Evolutionary conservation across 805 yeast species (phyloP).

Genomic region (Dipodascopsis tothii): DNA sequence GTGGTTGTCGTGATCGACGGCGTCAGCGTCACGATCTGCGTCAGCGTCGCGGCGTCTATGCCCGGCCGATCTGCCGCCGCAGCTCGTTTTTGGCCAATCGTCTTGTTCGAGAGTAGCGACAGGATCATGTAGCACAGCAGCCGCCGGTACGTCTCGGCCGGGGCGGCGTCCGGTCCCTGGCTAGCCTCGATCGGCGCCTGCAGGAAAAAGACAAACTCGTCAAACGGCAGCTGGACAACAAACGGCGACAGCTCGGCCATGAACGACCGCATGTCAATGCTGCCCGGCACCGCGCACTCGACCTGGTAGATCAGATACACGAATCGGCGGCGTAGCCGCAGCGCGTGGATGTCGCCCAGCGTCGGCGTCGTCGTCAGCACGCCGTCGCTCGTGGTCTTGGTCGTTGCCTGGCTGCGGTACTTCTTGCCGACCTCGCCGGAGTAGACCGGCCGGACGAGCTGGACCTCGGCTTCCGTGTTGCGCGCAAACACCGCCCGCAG

Average conservation of each 20-base stretch:
- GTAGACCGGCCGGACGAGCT: constrained; percentile 7
- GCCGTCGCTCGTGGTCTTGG: constrained; percentile 3
- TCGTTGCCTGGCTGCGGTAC: not conserved
- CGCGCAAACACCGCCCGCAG: constrained; percentile 11
- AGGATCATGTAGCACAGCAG: not conserved
- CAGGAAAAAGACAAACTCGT: constrained; percentile 4
- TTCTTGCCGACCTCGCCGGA: constrained; percentile 11
- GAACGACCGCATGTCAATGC: constrained; percentile 5
- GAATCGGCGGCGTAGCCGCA: not conserved
- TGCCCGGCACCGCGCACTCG: not conserved
- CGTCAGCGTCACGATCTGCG: not conserved
- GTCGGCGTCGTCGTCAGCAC: constrained; percentile 6
- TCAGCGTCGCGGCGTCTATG: not conserved
- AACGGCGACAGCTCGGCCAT: constrained; percentile 10
- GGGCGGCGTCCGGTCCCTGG: not conserved
- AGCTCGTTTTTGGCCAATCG: too few relatives aligned
- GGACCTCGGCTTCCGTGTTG: constrained; percentile 1
- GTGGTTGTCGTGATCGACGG: not conserved
- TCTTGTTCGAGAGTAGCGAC: not conserved
- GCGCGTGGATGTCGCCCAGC: constrained; percentile 4
- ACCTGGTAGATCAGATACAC: not conserved
- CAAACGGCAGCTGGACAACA: constrained; percentile 7
- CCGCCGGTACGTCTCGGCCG: not conserved
- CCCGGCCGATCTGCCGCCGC: too few relatives aligned
- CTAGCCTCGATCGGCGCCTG: constrained; percentile 9